These are phyloP conservation scores for Zygoascus hellenicus DNA, from an alignment of 1,139 yeast species.

Conservation along the genomic window DNA sequence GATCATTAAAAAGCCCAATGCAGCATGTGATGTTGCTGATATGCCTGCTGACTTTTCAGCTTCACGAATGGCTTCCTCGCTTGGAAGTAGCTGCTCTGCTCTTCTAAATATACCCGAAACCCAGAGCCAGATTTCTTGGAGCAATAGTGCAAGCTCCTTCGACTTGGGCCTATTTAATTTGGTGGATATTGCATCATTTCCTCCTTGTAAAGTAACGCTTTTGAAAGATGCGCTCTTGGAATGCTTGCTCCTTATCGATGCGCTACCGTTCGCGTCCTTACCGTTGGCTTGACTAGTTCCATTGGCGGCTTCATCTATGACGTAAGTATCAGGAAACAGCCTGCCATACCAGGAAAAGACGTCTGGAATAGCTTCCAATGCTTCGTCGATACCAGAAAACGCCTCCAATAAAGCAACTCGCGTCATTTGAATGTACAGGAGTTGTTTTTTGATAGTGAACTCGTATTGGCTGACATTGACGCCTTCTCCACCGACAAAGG, in stretches of 20 bases:
- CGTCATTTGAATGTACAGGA: conserved; percentile 68
- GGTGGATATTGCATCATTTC: background rate
- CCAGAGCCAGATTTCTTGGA: conserved; percentile 72
- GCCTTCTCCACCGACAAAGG: conserved; percentile 8
- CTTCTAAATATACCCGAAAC: conserved; percentile 60
- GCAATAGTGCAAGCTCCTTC: conserved; percentile 32
- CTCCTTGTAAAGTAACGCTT: background rate
- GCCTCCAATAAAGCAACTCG: conserved; percentile 68
- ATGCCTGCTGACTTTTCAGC: conserved; percentile 52
- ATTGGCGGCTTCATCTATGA: conserved; percentile 7
- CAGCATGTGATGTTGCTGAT: conserved; percentile 49
- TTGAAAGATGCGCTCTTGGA: background rate
- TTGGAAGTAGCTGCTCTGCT: conserved; percentile 51
- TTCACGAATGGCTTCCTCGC: conserved; percentile 68
- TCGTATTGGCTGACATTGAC: conserved; percentile 17
- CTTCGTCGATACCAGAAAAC: conserved; percentile 52
- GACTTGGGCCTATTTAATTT: conserved; percentile 9
- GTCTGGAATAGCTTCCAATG: conserved; percentile 61
- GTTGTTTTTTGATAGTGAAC: conserved; percentile 44
- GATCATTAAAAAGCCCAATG: conserved; percentile 47
- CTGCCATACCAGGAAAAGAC: conserved; percentile 56
- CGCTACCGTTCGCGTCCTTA: background rate
- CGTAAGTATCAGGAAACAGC: conserved; percentile 37
- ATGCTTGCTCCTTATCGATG: background rate
- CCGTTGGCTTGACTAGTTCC: conserved; percentile 17